Evolutionary conservation across 2,329 filamentous ascomycete genomes (phyloP), one percentile per base, ranked within the genome.

Genomic region (Fusarium sp.): DNA sequence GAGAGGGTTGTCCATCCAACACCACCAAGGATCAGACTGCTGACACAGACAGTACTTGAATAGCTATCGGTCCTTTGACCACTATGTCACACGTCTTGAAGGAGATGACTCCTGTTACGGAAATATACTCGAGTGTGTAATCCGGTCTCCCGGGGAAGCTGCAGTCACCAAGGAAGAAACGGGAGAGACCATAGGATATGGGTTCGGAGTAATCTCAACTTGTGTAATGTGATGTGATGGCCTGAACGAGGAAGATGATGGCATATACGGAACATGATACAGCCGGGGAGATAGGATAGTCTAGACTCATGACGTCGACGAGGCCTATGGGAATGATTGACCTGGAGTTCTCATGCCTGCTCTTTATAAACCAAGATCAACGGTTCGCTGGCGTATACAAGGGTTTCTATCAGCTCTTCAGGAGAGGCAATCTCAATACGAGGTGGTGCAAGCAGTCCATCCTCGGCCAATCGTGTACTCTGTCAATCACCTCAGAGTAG

Each of bases 101-200:
- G 69, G 69, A 72, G 65, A 65, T 62, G 25, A 43, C 61, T 58
- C 66, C 71, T 59, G 27, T 70, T 72, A 45, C 48, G 62, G 66
- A 63, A 74, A 45, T 49, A 41, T 53, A 47, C 47, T 56, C 51
- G 47, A 58, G 43, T 58, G 61, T 73, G 62, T 62, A 63, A 61
- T 64, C 64, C 64, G 58, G 22, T 44, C 49, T 41, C 41, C 62
- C 40, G 60, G 67, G 62, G 47, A 52, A 30, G 40, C 40, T 47
- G 43, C 20, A 55, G 40, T 49, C 25, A 40, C 45, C 58, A 67
- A 59, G 43, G 48, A 40, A 18, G 46, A 62, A 9, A 41, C n/a
- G 15, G 22, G 20, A 41, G 41, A 43, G 22, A 53, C 41, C 40
- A 40, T 20, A 40, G 29, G 8, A 57, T 25, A 52, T 40, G 41